A percentile compares a stretch with the other conserved stretches of the same genome.
phyloP scores from a whole-genome alignment of 2,329 filamentous ascomycete genomes.

The Kalmusia sp. region DNA sequence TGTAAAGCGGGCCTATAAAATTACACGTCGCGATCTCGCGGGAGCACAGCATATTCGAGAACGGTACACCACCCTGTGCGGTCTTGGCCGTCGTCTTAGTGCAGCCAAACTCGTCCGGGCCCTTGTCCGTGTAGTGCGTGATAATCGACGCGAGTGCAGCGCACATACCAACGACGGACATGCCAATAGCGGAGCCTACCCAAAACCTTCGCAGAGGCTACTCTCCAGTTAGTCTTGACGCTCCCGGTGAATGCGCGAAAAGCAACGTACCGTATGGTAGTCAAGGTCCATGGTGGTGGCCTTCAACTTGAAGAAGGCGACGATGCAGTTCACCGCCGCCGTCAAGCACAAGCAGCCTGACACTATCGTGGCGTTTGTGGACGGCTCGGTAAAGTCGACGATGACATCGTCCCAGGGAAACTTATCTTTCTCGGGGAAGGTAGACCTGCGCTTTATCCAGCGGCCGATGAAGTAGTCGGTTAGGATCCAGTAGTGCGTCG shows the following conservation, averaged over 20 bases:
- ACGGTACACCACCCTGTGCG: constrained; percentile 26
- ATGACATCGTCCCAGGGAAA: constrained; percentile 32
- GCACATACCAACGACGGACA: constrained; percentile 20
- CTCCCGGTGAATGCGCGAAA: not conserved
- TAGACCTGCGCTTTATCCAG: constrained; percentile 25
- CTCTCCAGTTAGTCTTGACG: constrained; percentile 13
- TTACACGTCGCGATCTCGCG: constrained; percentile 37
- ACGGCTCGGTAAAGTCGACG: constrained; percentile 30
- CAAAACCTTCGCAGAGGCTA: constrained; percentile 37
- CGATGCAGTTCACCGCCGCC: constrained; percentile 29
- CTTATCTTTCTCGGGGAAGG: constrained; percentile 23
- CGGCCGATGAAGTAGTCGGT: constrained; percentile 35
- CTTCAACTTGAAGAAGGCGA: constrained; percentile 33
- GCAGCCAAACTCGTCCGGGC: constrained; percentile 33
- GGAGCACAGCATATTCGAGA: constrained; percentile 37
- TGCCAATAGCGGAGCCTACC: constrained; percentile 28
- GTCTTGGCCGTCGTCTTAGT: constrained; percentile 22
- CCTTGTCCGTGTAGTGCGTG: constrained; percentile 33
- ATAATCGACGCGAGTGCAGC: constrained; percentile 31
- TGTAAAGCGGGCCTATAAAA: constrained; percentile 20
- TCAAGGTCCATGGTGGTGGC: constrained; percentile 33
- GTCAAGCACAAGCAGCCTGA: constrained; percentile 34
- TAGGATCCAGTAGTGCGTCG: constrained; percentile 38
- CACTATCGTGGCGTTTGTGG: constrained; percentile 36
- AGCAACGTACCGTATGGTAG: constrained; percentile 26